Conservation (phyloP, 768 basidiomycete genomes). For the Holtermanniella nyarrowii region DNA sequence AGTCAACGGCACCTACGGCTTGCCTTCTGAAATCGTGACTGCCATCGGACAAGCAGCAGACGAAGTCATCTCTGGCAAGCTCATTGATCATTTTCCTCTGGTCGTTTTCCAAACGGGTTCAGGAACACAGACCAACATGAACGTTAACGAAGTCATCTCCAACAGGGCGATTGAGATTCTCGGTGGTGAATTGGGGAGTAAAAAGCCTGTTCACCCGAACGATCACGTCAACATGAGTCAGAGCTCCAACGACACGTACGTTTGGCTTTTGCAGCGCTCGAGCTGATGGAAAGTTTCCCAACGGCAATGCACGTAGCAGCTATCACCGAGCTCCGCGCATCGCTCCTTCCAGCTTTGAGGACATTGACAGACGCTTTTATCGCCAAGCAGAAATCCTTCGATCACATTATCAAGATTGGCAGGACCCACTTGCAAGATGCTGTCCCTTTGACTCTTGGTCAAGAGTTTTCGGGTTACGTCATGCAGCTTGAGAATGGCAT, state of each 20-base stretch:
- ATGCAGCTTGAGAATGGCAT: conserved; percentile 88
- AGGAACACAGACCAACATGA: conserved; percentile 99
- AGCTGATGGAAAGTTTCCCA: conserved; percentile 59
- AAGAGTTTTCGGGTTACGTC: conserved; percentile 98
- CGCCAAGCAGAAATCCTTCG: conserved; percentile 70
- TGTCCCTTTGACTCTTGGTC: conserved; percentile 91
- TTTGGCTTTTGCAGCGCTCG: conserved; percentile 9
- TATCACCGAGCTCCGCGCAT: conserved; percentile 69
- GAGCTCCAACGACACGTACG: conserved; percentile 94
- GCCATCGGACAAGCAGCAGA: conserved; percentile 90
- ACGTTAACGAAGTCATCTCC: conserved; percentile 96
- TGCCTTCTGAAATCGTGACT: conserved; percentile 74
- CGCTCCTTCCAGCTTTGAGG: conserved; percentile 72
- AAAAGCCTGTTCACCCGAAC: conserved; percentile 96
- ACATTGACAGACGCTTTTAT: conserved; percentile 75
- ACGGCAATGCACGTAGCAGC: conserved; percentile 98
- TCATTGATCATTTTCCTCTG: conserved; percentile 90
- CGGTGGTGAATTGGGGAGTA: conserved; percentile 88
- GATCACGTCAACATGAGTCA: conserved; percentile 99
- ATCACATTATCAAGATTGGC: conserved; percentile 93
- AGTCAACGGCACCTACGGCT: conserved; percentile 80
- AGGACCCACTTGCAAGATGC: conserved; percentile 96
- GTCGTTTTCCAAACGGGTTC: conserved; percentile 99
- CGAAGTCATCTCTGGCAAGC: conserved; percentile 92
- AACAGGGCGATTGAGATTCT: conserved; percentile 96